phyloP scores from a whole-genome alignment of 2,329 filamentous ascomycete species.

The Dactylellina leptospora region DNA sequence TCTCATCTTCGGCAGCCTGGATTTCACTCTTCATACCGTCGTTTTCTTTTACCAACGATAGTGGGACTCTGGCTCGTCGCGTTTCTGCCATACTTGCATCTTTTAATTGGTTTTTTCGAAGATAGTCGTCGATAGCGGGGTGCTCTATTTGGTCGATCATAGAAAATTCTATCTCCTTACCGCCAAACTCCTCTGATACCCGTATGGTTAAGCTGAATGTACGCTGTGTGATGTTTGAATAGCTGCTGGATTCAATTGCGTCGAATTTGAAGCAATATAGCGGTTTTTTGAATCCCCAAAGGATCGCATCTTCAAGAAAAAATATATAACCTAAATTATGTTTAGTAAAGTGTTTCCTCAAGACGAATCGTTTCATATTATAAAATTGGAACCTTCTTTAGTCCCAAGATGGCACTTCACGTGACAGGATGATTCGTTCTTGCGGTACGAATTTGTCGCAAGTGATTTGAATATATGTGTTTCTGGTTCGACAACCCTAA shows the following conservation, averaged over 20 bases:
- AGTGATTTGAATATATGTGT: constrained; percentile 54
- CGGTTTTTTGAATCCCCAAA: constrained; percentile 77
- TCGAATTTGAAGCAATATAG: constrained; percentile 71
- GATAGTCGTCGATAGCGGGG: constrained; percentile 71
- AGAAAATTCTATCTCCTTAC: constrained; percentile 71
- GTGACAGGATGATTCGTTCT: constrained; percentile 70
- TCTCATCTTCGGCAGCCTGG: constrained; percentile 45
- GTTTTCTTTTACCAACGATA: constrained; percentile 41
- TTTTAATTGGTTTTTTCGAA: constrained; percentile 70
- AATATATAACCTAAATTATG: constrained; percentile 66
- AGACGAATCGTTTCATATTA: not conserved
- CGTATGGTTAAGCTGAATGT: constrained; percentile 75
- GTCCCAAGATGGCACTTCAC: constrained; percentile 73
- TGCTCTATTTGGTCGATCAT: constrained; percentile 78
- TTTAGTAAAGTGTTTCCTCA: constrained; percentile 14
- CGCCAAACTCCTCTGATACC: constrained; percentile 59
- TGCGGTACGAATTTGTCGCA: constrained; percentile 55
- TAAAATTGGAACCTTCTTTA: constrained; percentile 66
- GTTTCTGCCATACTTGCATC: constrained; percentile 75
- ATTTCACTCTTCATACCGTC: constrained; percentile 39
- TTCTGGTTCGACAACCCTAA: constrained; percentile 52
- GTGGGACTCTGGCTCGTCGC: constrained; percentile 69
- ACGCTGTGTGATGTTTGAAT: constrained; percentile 72
- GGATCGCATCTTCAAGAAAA: constrained; percentile 72
- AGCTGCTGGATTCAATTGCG: constrained; percentile 71